Evolutionary conservation across 306 rosid species (phyloP), one percentile per base, ranked within the genome.

Genomic region (Prosopis cineraria): DNA sequence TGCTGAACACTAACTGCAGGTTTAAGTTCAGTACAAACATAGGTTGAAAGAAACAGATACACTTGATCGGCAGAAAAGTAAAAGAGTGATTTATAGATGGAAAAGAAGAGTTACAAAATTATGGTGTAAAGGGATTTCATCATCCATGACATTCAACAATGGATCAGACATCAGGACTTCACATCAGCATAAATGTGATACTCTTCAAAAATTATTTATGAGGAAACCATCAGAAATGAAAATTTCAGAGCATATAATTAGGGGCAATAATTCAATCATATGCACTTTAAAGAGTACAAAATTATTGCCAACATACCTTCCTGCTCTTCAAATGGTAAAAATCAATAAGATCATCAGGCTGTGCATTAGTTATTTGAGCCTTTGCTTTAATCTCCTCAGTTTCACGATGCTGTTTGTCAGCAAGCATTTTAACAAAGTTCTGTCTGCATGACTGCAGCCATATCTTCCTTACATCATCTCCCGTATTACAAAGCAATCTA

Each of bases 261-360:
- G 76, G n/a, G n/a, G 47, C 72, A 78, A 43, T 30, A 59, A 62
- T 52, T 77, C 30, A 55, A 29, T 2, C 12, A 59, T 6, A 31
- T 0, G 44, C 75, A 22, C 72, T 62, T 33, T 27, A 44, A 14
- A 74, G 58, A 43, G 56, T 31, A 78, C 59, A 86, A 79, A 53
- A 44, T 77, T 36, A 76, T 39, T 53, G 75, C 34, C 31, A 30
- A 16, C 60, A 69, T 85, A 96, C 99, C 98, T 93, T 96, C 88
- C 97, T 86, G 89, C 98, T 96, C 91, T 96, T 96, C 83, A 96
- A 81, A 89, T 96, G 99, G 88, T 93, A 93, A 80, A 96, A 96
- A 66, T 93, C 99, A 81, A 96, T 96, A 66, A 96, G 98, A 82
- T 96, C 99, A 77, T 96, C 98, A 12, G 99, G 99, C 71, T 96